Base-by-base conservation (phyloP, 495 filamentous ascomycete genomes). In the Aspergillus incahuasiensis region DNA sequence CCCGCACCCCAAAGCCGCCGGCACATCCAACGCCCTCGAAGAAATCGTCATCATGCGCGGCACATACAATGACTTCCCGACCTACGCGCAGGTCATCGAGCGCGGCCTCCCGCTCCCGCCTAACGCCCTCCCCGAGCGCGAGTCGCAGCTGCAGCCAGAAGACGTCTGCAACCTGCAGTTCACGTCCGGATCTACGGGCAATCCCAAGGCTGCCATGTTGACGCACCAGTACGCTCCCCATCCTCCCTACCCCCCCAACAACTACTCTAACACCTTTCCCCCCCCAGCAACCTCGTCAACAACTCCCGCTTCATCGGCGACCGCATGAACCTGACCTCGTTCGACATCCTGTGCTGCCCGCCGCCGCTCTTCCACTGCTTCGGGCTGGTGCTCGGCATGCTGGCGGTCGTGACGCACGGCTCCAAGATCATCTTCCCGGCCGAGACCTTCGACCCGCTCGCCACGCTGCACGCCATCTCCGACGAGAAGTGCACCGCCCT, bases 361-460 rank as follows among this genome's bases (percentile, higher is more conserved):
- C 84, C 84, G 1, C 86, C 85, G 0, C 73, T 88, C 0, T 89
- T 88, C 70, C 86, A 88, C 69, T 88, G 86, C 74, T 89, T 89
- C 63, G 85, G 85, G 13, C 78, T 89, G 22, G 85, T 87, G 20
- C 77, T 89, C 16, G 86, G 86, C 7, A 77, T 89, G 59, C 75
- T 88, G 61, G 79, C 85, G 0, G 79, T 82, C 32, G 67, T 88
- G 40, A 86, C 84, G 0, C 85, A 87, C 64, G 85, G 85, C 34
- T 75, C 80, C 43, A 86, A 82, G 59, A 82, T 87, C 54, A 77
- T 88, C 28, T 85, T 86, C 62, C 85, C 86, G 5, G 74, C 76
- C 50, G 82, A 85, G 56, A 78, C 80, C 2, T 89, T 89, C 58
- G 80, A 85, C 57, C 71, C 85, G 6, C 62, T 69, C 15, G 81